A percentile compares a stretch with the other conserved stretches of the same genome.
phyloP scores from a whole-genome alignment of 1,284 basidiomycete species.

The Violaceomyces palustris region DNA sequence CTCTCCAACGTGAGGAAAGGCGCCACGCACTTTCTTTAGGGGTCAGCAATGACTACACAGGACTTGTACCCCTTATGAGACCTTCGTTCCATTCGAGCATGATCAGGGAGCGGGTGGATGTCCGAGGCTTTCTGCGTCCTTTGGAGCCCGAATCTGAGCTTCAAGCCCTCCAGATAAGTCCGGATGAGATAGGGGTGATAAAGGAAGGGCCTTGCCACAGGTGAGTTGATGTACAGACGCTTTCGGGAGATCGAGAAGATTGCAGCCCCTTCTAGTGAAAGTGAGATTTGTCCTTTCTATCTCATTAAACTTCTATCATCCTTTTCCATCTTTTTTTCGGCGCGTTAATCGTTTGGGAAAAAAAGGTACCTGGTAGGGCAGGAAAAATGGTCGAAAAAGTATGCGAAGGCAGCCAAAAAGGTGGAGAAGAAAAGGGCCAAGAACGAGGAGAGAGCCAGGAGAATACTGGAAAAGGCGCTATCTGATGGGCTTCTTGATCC shows the following conservation, averaged over 20 bases:
- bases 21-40: constrained; percentile 1
- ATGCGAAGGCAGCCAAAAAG: constrained; percentile 12
- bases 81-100: constrained; percentile 56
- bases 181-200: constrained; percentile 59
- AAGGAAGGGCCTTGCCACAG: constrained; percentile 54
- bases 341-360: background rate
- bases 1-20: constrained; percentile 2
- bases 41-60: constrained; percentile 37
- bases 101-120: constrained; percentile 82
- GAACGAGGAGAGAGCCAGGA: constrained; percentile 11
- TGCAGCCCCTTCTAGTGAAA: no score
- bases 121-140: constrained; percentile 68
- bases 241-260: constrained; percentile 33
- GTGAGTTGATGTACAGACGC: constrained; percentile 6
- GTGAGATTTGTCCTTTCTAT: background rate
- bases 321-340: background rate
- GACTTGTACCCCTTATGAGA: constrained; percentile 45
- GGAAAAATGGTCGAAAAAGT: constrained; percentile 26
- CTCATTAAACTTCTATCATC: background rate
- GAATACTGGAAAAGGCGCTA: constrained; percentile 18
- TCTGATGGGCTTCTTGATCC: constrained; percentile 15
- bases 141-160: constrained; percentile 70
- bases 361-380: constrained; percentile 25
- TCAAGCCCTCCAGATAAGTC: constrained; percentile 62
- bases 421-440: constrained; percentile 24